Evolutionary conservation across 306 rosid species (phyloP), one percentile per base, ranked within the genome.

Genomic region (Cotoneaster glaucophyllus): DNA sequence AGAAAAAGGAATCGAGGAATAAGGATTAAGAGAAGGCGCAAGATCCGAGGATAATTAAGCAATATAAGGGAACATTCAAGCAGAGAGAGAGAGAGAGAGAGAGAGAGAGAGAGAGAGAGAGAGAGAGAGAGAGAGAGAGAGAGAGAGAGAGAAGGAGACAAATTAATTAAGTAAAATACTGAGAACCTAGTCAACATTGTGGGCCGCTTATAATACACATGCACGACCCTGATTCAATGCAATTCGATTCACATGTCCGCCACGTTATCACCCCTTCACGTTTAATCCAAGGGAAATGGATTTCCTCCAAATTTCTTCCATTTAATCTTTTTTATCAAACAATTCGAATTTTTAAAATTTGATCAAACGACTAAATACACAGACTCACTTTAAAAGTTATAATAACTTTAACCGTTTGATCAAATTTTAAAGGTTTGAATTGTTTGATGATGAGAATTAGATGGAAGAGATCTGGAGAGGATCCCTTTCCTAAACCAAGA

Each of bases 161-260:
- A 75, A 70, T 11, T 59, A n/a, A 22, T 39, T 56, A 43, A 79
- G 57, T 41, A 29, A 74, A 71, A 75, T 78, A 41, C 82, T 12
- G 22, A 79, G 86, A 79, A 83, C 85, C 86, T 63, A 72, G 79
- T 79, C 79, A 74, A 75, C 66, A 66, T 71, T 70, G 75, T 78
- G 52, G 70, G 79, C 80, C 78, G 66, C 2, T 11, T 32, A 26
- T 17, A 15, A 15, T 37, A 37, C 93, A 88, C 90, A 85, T 88
- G 91, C 90, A 80, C 78, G 79, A 81, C 73, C 80, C 84, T 76
- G 78, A 90, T 85, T 82, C 88, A 81, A 19, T 62, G 78, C 85
- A 37, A 81, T 25, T 82, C 29, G 79, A 79, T 79, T 61, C 90
- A 85, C 89, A 87, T 88, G 96, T 34, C 74, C 26, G 73, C 82